Evolutionary conservation across 1,284 basidiomycete species (phyloP), one percentile per base, ranked within the genome.

Genomic region (Chalciporus sp.): DNA sequence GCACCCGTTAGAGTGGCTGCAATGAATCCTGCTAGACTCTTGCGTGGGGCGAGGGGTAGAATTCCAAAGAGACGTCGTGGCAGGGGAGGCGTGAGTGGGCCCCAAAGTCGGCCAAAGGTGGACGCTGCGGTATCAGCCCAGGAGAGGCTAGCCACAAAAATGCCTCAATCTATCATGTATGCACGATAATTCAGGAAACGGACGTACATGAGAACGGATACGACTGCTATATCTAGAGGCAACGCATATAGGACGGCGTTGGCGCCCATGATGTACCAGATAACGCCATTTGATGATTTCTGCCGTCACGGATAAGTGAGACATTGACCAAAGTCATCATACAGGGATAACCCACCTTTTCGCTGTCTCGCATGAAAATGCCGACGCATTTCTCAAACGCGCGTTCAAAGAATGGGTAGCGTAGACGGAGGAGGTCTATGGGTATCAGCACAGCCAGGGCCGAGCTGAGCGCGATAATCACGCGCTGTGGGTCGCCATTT

Each of bases 101-200:
- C 94, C 71, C 86, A 94, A 40, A 94, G 77, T 23, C 96, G 87
- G 40, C 96, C 96, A 58, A 98, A 80, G 7, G 94, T 94, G 4
- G 95, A 97, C 0, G 96, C 96, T 14, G 92, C 85, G 0, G 96
- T 98, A 74, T 99, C 96, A 4, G 94, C 95, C 93, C 96, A 98
- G 27, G 95, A 95, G 42, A 99, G 85, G 58, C 92, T 95, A 65
- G 42, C 37, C 0, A n/a, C 6, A 17, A 7, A 46, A 14, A 7
- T 5, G 40, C 44, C 52, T 61, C 23, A 52, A 39, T 8, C n/a
- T 20, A 4, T 3, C 12, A 35, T 26, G 47, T 39, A 31, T 1
- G 16, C 16, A n/a, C 43, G 9, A 46, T 40, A 33, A 31, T 43
- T 10, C 16, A n/a, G 29, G 39, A 39, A 35, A 29, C 27, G 7